Evolutionary conservation across 2,329 filamentous ascomycete species (phyloP).

Genomic region (Macroventuria anomochaeta): DNA sequence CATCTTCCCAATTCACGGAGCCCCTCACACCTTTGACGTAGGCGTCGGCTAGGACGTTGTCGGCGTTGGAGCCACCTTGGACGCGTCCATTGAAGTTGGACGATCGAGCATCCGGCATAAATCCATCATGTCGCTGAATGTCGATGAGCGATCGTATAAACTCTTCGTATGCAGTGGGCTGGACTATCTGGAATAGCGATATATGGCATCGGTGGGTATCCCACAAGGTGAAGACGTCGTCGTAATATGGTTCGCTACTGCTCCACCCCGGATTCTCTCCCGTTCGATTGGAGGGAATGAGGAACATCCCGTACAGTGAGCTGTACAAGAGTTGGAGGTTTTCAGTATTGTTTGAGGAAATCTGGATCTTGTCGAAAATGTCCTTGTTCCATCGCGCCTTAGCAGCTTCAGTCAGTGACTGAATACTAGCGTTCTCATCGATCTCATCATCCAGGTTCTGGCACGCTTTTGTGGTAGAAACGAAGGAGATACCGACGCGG

Average conservation of each 20-base stretch:
- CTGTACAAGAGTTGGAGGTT: conserved; percentile 70
- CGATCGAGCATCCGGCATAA: conserved; percentile 69
- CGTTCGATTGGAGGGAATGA: conserved; percentile 73
- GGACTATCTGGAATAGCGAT: conserved; percentile 68
- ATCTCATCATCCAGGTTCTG: conserved; percentile 62
- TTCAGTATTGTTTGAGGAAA: conserved; percentile 61
- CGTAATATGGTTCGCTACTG: conserved; percentile 71
- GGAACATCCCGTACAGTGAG: conserved; percentile 72
- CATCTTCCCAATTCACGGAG: conserved; percentile 65
- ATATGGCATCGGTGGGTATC: conserved; percentile 69
- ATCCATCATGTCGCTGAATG: conserved; percentile 70
- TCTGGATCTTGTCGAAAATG: conserved; percentile 69
- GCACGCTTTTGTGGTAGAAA: conserved; percentile 68
- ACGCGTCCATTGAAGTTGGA: conserved; percentile 73
- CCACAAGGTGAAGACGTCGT: conserved; percentile 76
- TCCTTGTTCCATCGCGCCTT: conserved; percentile 65
- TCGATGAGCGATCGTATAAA: conserved; percentile 72
- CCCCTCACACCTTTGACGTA: conserved; percentile 72
- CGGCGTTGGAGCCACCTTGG: conserved; percentile 73
- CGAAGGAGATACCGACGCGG: conserved; percentile 71
- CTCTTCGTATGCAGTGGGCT: conserved; percentile 68
- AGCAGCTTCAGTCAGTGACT: conserved; percentile 55
- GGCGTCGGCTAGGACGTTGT: conserved; percentile 75
- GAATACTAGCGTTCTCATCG: conserved; percentile 52
- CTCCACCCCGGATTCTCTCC: conserved; percentile 73